A percentile compares a stretch with the other conserved stretches of the same genome.
Evolutionary conservation across 1,139 yeast species (phyloP).

Genomic region (Zygotorulaspora mrakii): DNA sequence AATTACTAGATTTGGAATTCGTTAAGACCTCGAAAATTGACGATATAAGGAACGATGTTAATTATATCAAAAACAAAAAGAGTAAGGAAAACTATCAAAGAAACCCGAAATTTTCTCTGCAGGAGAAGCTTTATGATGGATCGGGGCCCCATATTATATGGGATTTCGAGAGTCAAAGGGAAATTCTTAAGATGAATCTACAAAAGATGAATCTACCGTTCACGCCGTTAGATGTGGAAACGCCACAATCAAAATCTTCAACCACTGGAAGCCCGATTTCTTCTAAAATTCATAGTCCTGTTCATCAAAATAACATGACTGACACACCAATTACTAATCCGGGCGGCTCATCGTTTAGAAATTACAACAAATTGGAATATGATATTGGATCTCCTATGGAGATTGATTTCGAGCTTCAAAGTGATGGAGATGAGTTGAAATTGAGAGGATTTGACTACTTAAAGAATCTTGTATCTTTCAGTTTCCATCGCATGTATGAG

Average conservation of each 20-base stretch:
- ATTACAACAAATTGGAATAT: conserved; percentile 16
- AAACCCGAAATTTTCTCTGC: conserved; percentile 35
- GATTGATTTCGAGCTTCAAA: conserved; percentile 18
- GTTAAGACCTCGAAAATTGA: conserved; percentile 32
- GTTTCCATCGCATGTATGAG: conserved; percentile 44
- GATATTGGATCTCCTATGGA: conserved; percentile 28
- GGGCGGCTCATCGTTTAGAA: conserved; percentile 24
- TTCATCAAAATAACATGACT: conserved; percentile 14
- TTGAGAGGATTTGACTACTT: conserved; percentile 36
- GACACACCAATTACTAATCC: conserved; percentile 28
- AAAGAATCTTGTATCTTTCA: conserved; percentile 40
- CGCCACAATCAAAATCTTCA: conserved; percentile 5
- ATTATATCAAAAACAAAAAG: conserved; percentile 27
- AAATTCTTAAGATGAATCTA: conserved; percentile 7
- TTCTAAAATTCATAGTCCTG: conserved; percentile 16
- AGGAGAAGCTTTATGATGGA: conserved; percentile 32
- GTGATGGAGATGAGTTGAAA: conserved; percentile 11
- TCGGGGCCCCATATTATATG: conserved; percentile 18
- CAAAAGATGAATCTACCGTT: conserved; percentile 6
- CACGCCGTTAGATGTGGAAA: conserved; percentile 9
- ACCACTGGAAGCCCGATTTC: conserved; percentile 18
- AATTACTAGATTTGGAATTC: conserved; percentile 47
- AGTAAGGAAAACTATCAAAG: conserved; percentile 20
- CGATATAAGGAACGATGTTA: conserved; percentile 34
- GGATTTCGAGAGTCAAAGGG: conserved; percentile 24